Percentiles rank a stretch among this genome's conserved stretches.
Conservation (phyloP, 164 flowering plant species). For the Buxus sempervirens region DNA sequence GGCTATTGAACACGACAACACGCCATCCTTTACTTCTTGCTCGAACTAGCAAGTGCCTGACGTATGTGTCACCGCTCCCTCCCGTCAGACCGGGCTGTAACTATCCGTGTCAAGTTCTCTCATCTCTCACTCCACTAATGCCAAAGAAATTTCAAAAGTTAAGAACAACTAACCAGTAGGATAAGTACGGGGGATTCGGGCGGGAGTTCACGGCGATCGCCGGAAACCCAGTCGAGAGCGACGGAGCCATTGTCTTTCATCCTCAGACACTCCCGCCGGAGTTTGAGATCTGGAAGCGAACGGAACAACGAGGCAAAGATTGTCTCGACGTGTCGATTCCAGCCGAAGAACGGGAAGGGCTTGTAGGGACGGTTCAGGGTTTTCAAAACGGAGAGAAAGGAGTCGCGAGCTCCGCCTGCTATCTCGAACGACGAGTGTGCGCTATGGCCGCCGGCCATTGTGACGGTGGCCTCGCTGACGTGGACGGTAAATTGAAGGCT, state of each 20-base stretch:
- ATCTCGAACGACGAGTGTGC: constrained; percentile 49
- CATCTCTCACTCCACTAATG: background rate
- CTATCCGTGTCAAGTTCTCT: constrained; percentile 13
- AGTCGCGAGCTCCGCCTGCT: constrained; percentile 50
- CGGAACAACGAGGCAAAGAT: constrained; percentile 79
- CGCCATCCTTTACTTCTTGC: constrained; percentile 76
- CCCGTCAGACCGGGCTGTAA: constrained; percentile 95
- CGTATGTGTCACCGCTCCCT: constrained; percentile 84
- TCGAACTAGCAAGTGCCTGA: constrained; percentile 78
- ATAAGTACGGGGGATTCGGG: constrained; percentile 67
- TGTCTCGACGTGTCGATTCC: constrained; percentile 84
- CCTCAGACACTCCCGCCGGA: constrained; percentile 75
- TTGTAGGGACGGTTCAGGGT: constrained; percentile 47
- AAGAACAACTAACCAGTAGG: constrained; percentile 52
- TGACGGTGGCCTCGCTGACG: constrained; percentile 15
- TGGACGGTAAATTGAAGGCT: constrained; percentile 9
- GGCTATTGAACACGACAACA: constrained; percentile 87
- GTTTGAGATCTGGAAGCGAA: constrained; percentile 54
- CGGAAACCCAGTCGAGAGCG: constrained; percentile 85
- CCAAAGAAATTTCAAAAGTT: too few relatives aligned
- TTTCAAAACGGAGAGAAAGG: constrained; percentile 39
- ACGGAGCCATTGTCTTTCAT: constrained; percentile 64
- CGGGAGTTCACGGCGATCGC: constrained; percentile 50
- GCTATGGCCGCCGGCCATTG: constrained; percentile 9
- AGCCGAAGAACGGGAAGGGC: constrained; percentile 59